Evolutionary conservation across 768 basidiomycete species (phyloP).

Genomic region (Agaricus sinodeliciosus): DNA sequence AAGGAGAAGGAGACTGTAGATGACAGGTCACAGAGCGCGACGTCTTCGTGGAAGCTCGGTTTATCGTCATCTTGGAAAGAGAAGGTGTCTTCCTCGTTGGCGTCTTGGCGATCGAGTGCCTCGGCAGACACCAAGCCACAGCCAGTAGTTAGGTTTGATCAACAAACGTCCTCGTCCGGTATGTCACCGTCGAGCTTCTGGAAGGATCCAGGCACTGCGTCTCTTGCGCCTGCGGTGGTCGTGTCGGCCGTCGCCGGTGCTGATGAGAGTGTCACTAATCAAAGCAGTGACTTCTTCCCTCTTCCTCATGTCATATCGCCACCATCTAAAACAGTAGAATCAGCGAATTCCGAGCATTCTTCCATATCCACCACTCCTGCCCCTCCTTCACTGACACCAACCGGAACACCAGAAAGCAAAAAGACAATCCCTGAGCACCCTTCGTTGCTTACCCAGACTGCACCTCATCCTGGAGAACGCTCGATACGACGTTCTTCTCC

Average conservation of each 20-base stretch:
- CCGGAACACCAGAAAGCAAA: conserved; percentile 20
- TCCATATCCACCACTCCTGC: conserved; percentile 33
- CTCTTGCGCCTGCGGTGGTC: conserved; percentile 47
- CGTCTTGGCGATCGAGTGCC: conserved; percentile 30
- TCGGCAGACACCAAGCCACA: conserved; percentile 24
- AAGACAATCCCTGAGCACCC: conserved; percentile 24
- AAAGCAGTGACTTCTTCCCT: conserved; percentile 8
- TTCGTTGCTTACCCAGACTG: conserved; percentile 62
- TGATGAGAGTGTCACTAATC: conserved; percentile 34
- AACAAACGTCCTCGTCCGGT: conserved; percentile 22
- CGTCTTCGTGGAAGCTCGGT: conserved; percentile 31
- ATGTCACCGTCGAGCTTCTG: conserved; percentile 33
- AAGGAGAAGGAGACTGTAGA: conserved; percentile 26
- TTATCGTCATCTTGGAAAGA: conserved; percentile 33
- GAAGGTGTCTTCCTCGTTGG: conserved; percentile 25
- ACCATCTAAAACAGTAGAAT: background rate
- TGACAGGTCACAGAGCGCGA: conserved; percentile 24
- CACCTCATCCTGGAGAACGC: conserved; percentile 31
- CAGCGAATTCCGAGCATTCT: conserved; percentile 29
- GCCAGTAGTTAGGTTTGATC: conserved; percentile 18
- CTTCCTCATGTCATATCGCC: conserved; percentile 1
- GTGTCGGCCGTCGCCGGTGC: conserved; percentile 43
- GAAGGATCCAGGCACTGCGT: conserved; percentile 47
- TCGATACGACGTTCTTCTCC: conserved; percentile 26
- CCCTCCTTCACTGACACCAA: conserved; percentile 31